Evolutionary conservation across 1,139 yeast genomes (phyloP), one percentile per base, ranked within the genome.

Genomic region (Arxiozyma heterogenica): DNA sequence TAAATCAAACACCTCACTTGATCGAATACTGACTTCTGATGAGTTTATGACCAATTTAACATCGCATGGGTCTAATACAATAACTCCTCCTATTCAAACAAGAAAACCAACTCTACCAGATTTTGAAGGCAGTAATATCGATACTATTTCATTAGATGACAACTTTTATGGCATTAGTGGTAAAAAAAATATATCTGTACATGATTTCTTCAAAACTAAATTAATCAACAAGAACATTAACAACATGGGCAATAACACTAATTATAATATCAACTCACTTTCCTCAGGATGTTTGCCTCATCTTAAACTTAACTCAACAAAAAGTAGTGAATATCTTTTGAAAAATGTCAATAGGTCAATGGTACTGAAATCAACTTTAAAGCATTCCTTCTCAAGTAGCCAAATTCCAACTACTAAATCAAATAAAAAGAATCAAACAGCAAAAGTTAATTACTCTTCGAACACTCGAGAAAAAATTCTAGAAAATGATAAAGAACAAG

Each of bases 11-110:
- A 61, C 58, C n/a, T 62, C 63, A 9, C 55, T 62, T 44, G 51
- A 53, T 42, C 49, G 50, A 42, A 50, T 57, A 39, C 52, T 65
- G 25, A 59, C 67, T n/a, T 64, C 69, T 0, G 69, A 68, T 49
- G 59, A 62, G 50, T 64, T 68, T 42, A 62, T 68, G 65, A 65
- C 65, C 30, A 66, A 63, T 52, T 56, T 68, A 56, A 68, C 72
- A 17, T 61, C 70, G 4, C 64, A 64, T 54, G 71, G 67, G 1
- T 60, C 65, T 7, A 58, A 57, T 47, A 55, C 63, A 0, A 61
- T 59, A 1, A 58, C 63, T 3, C 66, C 63, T 2, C 66, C 66
- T 15, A 59, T 55, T 11, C 39, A 34, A 34, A 15, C 39, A 34
- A 12, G 39, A n/a, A 34, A 34, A 34, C 39, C 17, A 12, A 12